Evolutionary conservation across 2,329 filamentous ascomycete species (phyloP).

Genomic region (Talaromyces sp.): DNA sequence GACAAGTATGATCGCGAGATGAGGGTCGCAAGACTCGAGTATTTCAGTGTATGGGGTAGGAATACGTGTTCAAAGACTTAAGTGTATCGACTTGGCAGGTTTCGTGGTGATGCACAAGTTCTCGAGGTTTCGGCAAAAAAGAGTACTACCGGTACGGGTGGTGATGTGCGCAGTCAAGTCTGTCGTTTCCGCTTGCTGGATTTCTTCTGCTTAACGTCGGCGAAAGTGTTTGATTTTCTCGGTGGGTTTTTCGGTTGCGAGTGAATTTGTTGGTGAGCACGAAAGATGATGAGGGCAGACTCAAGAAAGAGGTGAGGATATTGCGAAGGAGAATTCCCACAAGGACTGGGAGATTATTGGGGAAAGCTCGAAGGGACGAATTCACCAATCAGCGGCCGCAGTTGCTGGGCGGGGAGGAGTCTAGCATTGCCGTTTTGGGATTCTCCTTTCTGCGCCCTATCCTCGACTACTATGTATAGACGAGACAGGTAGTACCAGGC

Average conservation of each 20-base stretch:
- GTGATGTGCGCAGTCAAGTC: conserved; percentile 7
- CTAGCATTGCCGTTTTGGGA: conserved; percentile 2
- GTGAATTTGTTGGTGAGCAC: conserved; percentile 2
- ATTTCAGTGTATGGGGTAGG: not conserved
- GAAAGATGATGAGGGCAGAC: conserved; percentile 4
- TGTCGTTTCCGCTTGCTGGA: not conserved
- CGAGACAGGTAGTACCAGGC: not conserved
- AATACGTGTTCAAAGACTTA: not conserved
- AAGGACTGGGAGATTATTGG: not conserved
- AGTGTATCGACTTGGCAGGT: not conserved
- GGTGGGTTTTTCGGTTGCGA: not conserved
- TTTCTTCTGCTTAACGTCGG: not conserved
- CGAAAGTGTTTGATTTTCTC: not conserved
- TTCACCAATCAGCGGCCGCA: conserved; percentile 11
- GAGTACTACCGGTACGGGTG: not conserved
- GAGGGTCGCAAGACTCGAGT: not conserved
- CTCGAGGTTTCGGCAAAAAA: conserved; percentile 6
- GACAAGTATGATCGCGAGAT: not conserved
- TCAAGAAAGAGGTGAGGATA: not conserved
- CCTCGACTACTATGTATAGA: not conserved
- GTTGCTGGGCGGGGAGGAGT: conserved; percentile 7
- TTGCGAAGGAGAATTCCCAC: conserved; percentile 8
- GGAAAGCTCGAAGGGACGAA: conserved; percentile 1
- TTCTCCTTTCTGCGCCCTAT: not conserved
- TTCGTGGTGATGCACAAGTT: not conserved